These are phyloP conservation scores for Cucurbita moschata DNA, from an alignment of 306 rosid genomes.

Conservation along the genomic window DNA sequence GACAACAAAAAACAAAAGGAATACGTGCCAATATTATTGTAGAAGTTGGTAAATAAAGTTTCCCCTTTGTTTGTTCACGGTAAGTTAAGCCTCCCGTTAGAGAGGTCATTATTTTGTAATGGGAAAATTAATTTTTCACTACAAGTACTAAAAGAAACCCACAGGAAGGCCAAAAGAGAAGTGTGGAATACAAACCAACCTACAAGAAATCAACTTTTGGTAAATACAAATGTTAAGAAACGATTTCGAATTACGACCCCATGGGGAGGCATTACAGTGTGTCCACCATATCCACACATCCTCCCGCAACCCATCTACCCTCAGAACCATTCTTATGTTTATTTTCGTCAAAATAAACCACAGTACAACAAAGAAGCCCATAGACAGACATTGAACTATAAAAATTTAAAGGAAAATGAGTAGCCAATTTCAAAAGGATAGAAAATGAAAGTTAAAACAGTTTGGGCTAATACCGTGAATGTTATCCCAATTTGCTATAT, in stretches of 20 bases:
- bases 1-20: not conserved
- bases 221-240: not conserved
- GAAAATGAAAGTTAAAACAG: not conserved
- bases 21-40: not conserved
- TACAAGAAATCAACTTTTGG: not conserved
- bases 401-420: not conserved
- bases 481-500: not conserved
- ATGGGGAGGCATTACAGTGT: not conserved
- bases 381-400: not conserved
- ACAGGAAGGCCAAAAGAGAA: not conserved
- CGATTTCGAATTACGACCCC: not conserved
- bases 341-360: not conserved
- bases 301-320: not conserved
- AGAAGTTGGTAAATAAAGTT: not conserved
- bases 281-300: not conserved
- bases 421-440: not conserved
- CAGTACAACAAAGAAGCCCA: not conserved
- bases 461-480: not conserved
- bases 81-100: not conserved
- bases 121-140: not conserved
- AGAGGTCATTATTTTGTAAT: not conserved
- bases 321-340: not conserved
- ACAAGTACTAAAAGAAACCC: not conserved
- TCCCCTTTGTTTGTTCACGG: not conserved
- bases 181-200: not conserved